Evolutionary conservation across 768 basidiomycete genomes (phyloP).

Genomic region (Russula vinacea): DNA sequence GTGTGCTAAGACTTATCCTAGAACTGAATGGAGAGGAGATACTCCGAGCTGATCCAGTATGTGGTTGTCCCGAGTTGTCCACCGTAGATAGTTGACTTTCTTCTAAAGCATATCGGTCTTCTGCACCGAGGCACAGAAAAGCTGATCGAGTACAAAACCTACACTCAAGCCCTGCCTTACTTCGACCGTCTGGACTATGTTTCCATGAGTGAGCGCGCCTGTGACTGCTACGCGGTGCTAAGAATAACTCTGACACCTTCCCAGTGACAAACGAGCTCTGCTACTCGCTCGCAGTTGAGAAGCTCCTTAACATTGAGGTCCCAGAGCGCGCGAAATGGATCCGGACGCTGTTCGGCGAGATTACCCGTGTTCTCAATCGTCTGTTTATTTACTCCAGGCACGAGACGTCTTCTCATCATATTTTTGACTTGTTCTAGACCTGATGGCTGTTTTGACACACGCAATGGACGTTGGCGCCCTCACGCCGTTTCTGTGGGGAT

Average conservation of each 20-base stretch:
- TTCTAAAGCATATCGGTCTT: slow-evolving; percentile 79
- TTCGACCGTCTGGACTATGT: slow-evolving; percentile 99
- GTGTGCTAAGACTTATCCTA: slow-evolving; percentile 94
- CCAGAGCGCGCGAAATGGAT: slow-evolving; percentile 99
- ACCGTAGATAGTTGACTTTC: slow-evolving; percentile 17
- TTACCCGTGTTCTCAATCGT: slow-evolving; percentile 95
- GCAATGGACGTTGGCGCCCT: slow-evolving; percentile 98
- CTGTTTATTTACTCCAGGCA: slow-evolving; percentile 34
- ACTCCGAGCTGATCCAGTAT: slow-evolving; percentile 76
- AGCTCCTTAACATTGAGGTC: slow-evolving; percentile 93
- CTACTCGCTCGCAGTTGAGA: slow-evolving; percentile 97
- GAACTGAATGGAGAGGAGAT: slow-evolving; percentile 98
- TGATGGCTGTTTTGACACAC: slow-evolving; percentile 96
- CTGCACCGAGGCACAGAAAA: slow-evolving; percentile 98
- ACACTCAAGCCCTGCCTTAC: slow-evolving; percentile 95
- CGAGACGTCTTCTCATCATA: slow-evolving; percentile 5
- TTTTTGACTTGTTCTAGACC: slow-evolving; percentile 47
- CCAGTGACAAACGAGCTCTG: slow-evolving; percentile 98
- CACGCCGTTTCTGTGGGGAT: slow-evolving; percentile 99
- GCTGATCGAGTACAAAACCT: slow-evolving; percentile 98
- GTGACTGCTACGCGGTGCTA: neutral
- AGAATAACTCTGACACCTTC: neutral
- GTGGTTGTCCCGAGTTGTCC: slow-evolving; percentile 1
- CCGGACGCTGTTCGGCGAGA: slow-evolving; percentile 93
- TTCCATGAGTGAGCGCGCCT: slow-evolving; percentile 88